A percentile compares a stretch with the other conserved stretches of the same genome.
Conservation (phyloP, 441 rosid species). For the Cnidoscolus chayamansa region DNA sequence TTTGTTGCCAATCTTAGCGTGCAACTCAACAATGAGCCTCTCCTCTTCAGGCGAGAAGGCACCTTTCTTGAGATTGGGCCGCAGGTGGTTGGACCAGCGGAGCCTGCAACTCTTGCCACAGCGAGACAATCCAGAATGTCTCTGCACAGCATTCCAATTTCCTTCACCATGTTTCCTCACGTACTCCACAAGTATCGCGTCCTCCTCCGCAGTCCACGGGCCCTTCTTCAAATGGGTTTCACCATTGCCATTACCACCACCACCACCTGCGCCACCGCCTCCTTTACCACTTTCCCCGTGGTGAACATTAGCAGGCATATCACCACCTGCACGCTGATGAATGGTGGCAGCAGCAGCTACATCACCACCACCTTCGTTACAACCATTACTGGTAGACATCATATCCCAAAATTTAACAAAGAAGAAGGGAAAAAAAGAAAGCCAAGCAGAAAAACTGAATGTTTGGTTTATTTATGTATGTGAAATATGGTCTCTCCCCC, state of each 20-base stretch:
- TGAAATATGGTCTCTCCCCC: not conserved
- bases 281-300: constrained; percentile 16
- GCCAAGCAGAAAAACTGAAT: not conserved
- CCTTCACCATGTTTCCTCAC: constrained; percentile 85
- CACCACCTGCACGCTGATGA: not conserved
- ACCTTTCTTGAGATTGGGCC: constrained; percentile 78
- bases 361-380: constrained; percentile 24
- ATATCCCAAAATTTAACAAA: constrained; percentile 13
- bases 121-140: constrained; percentile 68
- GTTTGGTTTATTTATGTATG: not conserved
- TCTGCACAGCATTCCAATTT: constrained; percentile 87
- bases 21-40: constrained; percentile 66
- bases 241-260: constrained; percentile 28
- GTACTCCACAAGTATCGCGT: constrained; percentile 55
- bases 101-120: constrained; percentile 94
- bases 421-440: not conserved
- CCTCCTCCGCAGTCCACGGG: constrained; percentile 89
- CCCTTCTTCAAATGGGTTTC: constrained; percentile 59
- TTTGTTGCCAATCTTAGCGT: constrained; percentile 79
- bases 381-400: constrained; percentile 27
- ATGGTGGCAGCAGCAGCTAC: not conserved
- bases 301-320: not conserved
- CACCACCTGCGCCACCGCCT: constrained; percentile 32
- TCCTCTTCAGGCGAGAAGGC: constrained; percentile 75
- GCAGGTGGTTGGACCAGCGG: constrained; percentile 86